Evolutionary conservation across 768 basidiomycete species (phyloP).

Genomic region (Kwoniella sp.): DNA sequence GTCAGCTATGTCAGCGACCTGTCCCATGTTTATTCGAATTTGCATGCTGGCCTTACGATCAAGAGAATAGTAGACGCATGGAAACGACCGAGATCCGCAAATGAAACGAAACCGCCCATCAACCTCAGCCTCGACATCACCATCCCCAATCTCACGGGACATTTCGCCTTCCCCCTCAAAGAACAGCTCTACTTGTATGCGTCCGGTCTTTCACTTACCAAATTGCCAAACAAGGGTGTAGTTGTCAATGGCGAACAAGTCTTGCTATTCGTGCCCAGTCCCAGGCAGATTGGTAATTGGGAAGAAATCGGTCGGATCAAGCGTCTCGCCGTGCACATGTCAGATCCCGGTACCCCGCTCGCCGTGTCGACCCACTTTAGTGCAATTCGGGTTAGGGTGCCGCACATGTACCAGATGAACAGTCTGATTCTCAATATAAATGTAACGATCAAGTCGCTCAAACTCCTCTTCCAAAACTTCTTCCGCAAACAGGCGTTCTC

Average conservation of each 20-base stretch:
- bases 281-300: conserved; percentile 62
- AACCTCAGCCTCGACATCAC: conserved; percentile 52
- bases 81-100: conserved; percentile 40
- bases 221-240: conserved; percentile 50
- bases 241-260: conserved; percentile 57
- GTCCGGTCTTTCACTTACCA: conserved; percentile 7
- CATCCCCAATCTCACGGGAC: conserved; percentile 36
- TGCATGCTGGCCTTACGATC: conserved; percentile 66
- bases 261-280: conserved; percentile 64
- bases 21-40: conserved; percentile 68
- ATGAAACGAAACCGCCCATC: conserved; percentile 41
- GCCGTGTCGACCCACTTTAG: conserved; percentile 64
- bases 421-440: conserved; percentile 73
- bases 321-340: conserved; percentile 60
- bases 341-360: conserved; percentile 46
- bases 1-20: conserved; percentile 55
- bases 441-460: conserved; percentile 70
- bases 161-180: conserved; percentile 55
- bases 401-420: conserved; percentile 72
- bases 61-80: conserved; percentile 56
- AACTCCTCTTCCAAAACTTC: conserved; percentile 67
- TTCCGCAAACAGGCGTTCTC: conserved; percentile 61
- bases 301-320: conserved; percentile 71
- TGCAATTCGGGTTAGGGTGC: conserved; percentile 73
- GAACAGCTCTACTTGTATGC: conserved; percentile 54